Conservation (phyloP, 2,329 filamentous ascomycete genomes). For the Leptographium lundbergii region DNA sequence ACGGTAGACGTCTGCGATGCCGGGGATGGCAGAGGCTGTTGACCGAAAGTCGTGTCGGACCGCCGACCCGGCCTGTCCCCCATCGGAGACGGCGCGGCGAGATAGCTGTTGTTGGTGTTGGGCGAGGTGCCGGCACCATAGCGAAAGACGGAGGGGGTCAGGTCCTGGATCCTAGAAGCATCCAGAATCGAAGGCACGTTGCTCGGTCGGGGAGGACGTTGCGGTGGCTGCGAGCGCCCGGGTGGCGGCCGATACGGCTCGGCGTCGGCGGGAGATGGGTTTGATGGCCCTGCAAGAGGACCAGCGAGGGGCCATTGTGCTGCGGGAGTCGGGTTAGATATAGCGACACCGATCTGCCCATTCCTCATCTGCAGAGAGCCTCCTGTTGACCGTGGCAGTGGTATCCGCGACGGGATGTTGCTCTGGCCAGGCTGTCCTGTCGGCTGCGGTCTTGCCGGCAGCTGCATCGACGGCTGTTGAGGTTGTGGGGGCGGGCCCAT, state of each 20-base stretch:
- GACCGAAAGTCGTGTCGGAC: constrained; percentile 29
- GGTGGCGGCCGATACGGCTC: constrained; percentile 37
- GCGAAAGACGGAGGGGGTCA: constrained; percentile 37
- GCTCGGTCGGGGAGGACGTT: constrained; percentile 47
- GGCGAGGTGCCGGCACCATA: constrained; percentile 1
- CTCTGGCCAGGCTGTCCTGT: constrained; percentile 7
- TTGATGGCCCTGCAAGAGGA: constrained; percentile 19
- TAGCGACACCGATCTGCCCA: constrained; percentile 29
- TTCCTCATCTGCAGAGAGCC: constrained; percentile 24
- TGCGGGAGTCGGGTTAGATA: constrained; percentile 39
- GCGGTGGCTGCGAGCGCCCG: constrained; percentile 38
- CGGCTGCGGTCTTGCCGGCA: constrained; percentile 16
- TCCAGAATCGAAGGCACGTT: constrained; percentile 46
- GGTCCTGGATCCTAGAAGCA: constrained; percentile 40
- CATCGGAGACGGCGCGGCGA: too few species aligned
- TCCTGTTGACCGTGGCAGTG: constrained; percentile 19
- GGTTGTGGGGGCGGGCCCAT: constrained; percentile 7
- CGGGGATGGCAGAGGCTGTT: constrained; percentile 22
- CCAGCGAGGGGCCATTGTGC: constrained; percentile 42
- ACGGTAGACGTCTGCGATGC: constrained; percentile 40
- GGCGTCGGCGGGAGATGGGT: constrained; percentile 15
- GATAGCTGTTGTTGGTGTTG: background rate
- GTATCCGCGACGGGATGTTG: background rate
- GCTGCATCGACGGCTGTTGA: background rate
- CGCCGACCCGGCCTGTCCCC: constrained; percentile 20